Conservation (phyloP, 2,329 filamentous ascomycete genomes). For the Talaromyces verruculosus region DNA sequence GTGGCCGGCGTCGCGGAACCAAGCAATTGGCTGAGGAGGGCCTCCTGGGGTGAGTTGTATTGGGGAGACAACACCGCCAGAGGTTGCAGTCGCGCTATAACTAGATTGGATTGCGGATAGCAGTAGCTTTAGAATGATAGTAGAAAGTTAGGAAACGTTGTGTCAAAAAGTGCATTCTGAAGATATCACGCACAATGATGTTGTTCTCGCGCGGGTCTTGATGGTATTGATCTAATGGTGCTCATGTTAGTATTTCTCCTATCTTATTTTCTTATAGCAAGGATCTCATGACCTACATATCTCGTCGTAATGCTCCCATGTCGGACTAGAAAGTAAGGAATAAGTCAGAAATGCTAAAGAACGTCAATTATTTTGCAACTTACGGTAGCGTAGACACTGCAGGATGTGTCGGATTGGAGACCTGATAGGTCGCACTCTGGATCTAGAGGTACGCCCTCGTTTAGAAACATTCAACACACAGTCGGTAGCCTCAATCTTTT, state of each 20-base stretch:
- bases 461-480: background rate
- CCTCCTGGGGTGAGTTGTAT: background rate
- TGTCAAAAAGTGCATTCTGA: background rate
- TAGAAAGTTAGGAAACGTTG: background rate
- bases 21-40: background rate
- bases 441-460: background rate
- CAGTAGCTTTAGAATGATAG: background rate
- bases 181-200: background rate
- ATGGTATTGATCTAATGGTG: background rate
- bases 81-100: background rate
- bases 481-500: background rate
- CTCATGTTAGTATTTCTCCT: background rate
- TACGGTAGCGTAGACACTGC: background rate
- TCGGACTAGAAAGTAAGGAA: background rate
- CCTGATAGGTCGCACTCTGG: background rate
- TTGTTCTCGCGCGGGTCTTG: background rate
- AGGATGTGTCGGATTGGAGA: background rate
- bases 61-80: background rate
- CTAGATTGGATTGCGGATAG: background rate
- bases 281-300: background rate
- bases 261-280: background rate
- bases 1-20: background rate
- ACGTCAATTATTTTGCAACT: background rate
- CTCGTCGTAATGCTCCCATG: background rate
- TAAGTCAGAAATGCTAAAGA: background rate